Conservation (phyloP, 2,329 filamentous ascomycete genomes). For the Aspergillus jensenii region DNA sequence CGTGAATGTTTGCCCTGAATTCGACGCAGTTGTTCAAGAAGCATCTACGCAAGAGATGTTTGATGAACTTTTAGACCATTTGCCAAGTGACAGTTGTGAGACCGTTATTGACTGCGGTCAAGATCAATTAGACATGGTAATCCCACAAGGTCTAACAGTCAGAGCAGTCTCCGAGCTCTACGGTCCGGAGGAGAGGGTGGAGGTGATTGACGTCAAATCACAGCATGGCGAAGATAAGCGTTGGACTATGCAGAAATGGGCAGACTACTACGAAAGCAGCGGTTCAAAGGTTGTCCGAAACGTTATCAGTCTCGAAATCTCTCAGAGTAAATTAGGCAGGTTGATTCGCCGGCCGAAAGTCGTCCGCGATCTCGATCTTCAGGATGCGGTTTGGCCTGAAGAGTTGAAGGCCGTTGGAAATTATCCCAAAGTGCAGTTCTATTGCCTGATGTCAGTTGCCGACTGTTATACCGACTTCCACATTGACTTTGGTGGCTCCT, state of each 20-base stretch:
- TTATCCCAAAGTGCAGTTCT: slow-evolving; percentile 65
- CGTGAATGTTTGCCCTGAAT: slow-evolving; percentile 22
- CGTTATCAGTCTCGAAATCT: slow-evolving; percentile 69
- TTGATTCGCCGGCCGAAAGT: slow-evolving; percentile 64
- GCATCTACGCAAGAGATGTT: slow-evolving; percentile 42
- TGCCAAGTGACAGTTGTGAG: slow-evolving; percentile 28
- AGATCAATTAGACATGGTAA: slow-evolving; percentile 67
- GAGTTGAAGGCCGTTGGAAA: slow-evolving; percentile 55
- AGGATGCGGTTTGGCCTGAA: slow-evolving; percentile 53
- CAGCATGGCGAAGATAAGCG: slow-evolving; percentile 65
- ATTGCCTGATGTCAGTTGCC: slow-evolving; percentile 69
- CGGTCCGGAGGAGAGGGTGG: slow-evolving; percentile 61
- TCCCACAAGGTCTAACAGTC: slow-evolving; percentile 64
- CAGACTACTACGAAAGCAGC: slow-evolving; percentile 64
- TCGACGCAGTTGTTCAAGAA: slow-evolving; percentile 32
- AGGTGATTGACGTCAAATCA: slow-evolving; percentile 69
- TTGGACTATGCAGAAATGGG: slow-evolving; percentile 67
- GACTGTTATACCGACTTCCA: slow-evolving; percentile 73
- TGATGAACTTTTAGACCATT: slow-evolving; percentile 37
- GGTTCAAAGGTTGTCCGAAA: slow-evolving; percentile 64
- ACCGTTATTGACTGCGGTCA: slow-evolving; percentile 61
- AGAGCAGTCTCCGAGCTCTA: slow-evolving; percentile 63
- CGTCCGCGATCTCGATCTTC: slow-evolving; percentile 61
- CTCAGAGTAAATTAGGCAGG: slow-evolving; percentile 61
- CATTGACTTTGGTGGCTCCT: slow-evolving; percentile 70